Evolutionary conservation across 768 basidiomycete genomes (phyloP), one percentile per base, ranked within the genome.

Genomic region (Suillus lakei): DNA sequence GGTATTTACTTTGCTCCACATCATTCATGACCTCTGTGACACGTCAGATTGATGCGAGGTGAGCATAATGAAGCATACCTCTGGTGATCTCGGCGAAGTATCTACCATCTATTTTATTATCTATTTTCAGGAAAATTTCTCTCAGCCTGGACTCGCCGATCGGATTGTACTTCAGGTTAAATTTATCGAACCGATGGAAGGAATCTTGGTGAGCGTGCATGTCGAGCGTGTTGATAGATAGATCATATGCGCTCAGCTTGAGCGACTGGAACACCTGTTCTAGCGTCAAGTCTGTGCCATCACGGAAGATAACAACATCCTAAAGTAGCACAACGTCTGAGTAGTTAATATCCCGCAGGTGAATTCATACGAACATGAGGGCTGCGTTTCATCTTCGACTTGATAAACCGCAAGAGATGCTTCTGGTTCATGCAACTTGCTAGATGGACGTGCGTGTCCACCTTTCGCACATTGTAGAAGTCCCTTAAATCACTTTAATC

Each of bases 371-470:
- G 50, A 64, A 93, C 95, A 56, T 96, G 73, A 2, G 95, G 91
- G 69, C 84, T 88, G 28, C 88, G 88, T 79, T 95, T 96, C 95
- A 98, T 96, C 76, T 97, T 97, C n/a, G 91, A 89, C 77, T 99
- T 99, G 82, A 99, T 98, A 80, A 99, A 99, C 10, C 98, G 94
- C 15, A 99, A 81, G 23, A 99, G 80, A 80, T 99, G 98, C 77
- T 99, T 99, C 78, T 99, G 98, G 76, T 99, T 99, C 96, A 99
- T 98, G 79, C 94, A 93, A 66, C 96, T 98, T 4, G 97, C 97
- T 75, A 99, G 95, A 72, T 99, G 98, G 34, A 99, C 94, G 77
- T 99, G 98, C 9, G 98, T 99, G 74, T 99, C 98, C 66, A 99
- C 98, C 76, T 99, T 99, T 30, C 98, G 90, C 60, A 95, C 84